Evolutionary conservation across 129 eudicot species (phyloP).

Genomic region (Lactuca sativa): DNA sequence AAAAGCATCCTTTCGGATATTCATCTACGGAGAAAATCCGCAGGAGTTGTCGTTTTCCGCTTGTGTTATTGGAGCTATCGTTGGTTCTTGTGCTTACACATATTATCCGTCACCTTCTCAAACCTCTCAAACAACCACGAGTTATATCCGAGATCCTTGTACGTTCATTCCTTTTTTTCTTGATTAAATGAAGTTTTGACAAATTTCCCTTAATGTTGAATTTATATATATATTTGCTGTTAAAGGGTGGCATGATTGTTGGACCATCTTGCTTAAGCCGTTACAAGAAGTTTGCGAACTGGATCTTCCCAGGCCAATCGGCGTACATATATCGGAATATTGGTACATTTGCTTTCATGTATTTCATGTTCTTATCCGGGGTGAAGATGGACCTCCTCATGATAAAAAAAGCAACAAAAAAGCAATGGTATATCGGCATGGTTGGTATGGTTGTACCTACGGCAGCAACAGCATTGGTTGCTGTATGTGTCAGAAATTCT

Average conservation of each 20-base stretch:
- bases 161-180: conserved; percentile 27
- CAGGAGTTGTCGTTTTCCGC: conserved; percentile 55
- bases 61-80: conserved; percentile 52
- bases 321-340: conserved; percentile 47
- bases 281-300: conserved; percentile 33
- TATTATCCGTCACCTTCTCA: conserved; percentile 53
- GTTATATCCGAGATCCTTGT: conserved; percentile 70
- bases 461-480: conserved; percentile 18
- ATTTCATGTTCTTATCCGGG: conserved; percentile 68
- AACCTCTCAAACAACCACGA: conserved; percentile 73
- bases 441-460: conserved; percentile 51
- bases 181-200: neutral
- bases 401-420: conserved; percentile 50
- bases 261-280: conserved; percentile 82
- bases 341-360: conserved; percentile 74
- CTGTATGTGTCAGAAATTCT: conserved; percentile 29
- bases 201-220: neutral
- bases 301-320: conserved; percentile 62
- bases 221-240: conserved; percentile 1
- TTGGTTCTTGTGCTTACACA: conserved; percentile 44
- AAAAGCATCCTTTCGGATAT: conserved; percentile 44
- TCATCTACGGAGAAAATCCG: conserved; percentile 50
- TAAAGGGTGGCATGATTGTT: conserved; percentile 83
- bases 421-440: conserved; percentile 60
- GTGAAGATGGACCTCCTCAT: conserved; percentile 69